phyloP scores from a whole-genome alignment of 108 stramenopile genomes.

The Chaetoceros tenuissimus region DNA sequence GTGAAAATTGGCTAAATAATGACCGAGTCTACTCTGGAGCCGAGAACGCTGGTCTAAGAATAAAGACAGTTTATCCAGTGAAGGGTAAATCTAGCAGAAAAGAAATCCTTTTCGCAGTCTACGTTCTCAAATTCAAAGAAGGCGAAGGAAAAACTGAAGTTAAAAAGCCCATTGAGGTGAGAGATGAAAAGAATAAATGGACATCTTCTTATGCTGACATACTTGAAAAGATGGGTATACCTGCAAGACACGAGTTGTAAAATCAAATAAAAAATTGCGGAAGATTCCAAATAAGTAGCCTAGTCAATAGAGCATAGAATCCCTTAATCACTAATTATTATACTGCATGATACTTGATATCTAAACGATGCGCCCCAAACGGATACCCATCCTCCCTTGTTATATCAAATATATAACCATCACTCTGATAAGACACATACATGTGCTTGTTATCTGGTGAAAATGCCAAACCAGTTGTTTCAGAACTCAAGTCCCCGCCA shows the following conservation, averaged over 20 bases:
- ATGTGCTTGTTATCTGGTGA: conserved; percentile 45
- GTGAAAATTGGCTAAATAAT: conserved; percentile 59
- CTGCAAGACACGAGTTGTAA: conserved; percentile 4
- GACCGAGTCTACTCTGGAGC: conserved; percentile 37
- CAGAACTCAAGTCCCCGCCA: conserved; percentile 15
- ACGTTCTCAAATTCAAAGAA: conserved; percentile 25
- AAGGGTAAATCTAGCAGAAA: conserved; percentile 18
- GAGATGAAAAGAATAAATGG: conserved; percentile 27
- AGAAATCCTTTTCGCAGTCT: conserved; percentile 29
- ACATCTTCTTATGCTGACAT: conserved; percentile 26
- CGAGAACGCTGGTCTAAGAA: conserved; percentile 15
- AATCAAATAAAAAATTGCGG: no score
- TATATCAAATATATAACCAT: conserved; percentile 28
- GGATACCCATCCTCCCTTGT: conserved; percentile 32
- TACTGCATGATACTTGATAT: conserved; percentile 26
- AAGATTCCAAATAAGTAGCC: no score
- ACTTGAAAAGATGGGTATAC: conserved; percentile 33
- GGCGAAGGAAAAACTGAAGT: background rate
- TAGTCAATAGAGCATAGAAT: no score
- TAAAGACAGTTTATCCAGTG: conserved; percentile 21
- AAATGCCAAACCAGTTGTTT: conserved; percentile 67
- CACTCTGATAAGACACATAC: conserved; percentile 36
- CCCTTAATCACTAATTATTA: no score
- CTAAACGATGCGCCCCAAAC: conserved; percentile 17
- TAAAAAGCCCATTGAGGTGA: conserved; percentile 17